Base-by-base conservation (phyloP, 2,329 filamentous ascomycete genomes). In the Cordyceps pruinosa region DNA sequence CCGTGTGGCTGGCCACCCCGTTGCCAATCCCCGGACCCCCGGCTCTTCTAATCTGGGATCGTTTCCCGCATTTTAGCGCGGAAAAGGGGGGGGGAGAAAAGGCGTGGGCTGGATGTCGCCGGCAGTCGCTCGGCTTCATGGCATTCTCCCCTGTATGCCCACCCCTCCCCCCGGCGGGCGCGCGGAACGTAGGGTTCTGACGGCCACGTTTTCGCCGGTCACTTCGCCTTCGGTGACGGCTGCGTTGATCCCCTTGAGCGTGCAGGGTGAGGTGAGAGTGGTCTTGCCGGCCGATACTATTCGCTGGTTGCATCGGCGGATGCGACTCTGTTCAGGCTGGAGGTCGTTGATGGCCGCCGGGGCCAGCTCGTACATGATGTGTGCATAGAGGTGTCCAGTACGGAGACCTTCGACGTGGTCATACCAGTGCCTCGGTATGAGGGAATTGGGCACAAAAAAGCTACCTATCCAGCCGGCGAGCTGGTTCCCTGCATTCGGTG, bases 11-110 rank as follows among this genome's bases (percentile, higher is more conserved):
- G n/a, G n/a, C n/a, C n/a, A n/a, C 50, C 28, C 26, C 37, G 8
- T 19, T 26, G 30, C 21, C 5, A 26, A 28, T 44, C 30, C 30
- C 32, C 44, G 32, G 42, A 39, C 52, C 42, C 44, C 25, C 30
- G 7, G n/a, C n/a, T 48, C 32, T 35, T 55, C 52, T 23, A 48
- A 55, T 47, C 52, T 47, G 44, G 52, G 32, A 47, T 55, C 34
- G 23, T 55, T 55, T 55, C 52, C 52, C 52, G 52, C 52, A 55
- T 47, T 41, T 55, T 55, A 55, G 52, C 21, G 44, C 19, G 25
- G 13, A 51, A 42, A 41, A 30, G 4, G 17, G 10, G 2, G 32
- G 26, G 8, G n/a, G 28, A 34, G 5, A 21, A 7, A 34, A 21
- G 13, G 41, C 13, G 30, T 54, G 49, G 35, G 51, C 50, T 54